Conservation (phyloP, 345 rosid genomes). For the Euphorbia peplus region DNA sequence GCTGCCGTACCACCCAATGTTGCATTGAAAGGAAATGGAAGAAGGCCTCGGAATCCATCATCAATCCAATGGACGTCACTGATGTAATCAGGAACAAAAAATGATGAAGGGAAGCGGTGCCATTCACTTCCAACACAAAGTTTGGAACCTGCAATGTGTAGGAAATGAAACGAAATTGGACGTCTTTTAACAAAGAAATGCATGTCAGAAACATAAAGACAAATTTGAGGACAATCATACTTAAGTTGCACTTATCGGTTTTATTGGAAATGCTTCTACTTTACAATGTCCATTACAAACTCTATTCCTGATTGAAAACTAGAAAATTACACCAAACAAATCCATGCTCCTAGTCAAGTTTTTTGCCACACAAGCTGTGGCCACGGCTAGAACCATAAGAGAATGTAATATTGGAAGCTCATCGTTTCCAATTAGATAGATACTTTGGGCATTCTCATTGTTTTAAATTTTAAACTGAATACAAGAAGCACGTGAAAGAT, state of each 20-base stretch:
- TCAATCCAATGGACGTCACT: conserved; percentile 83
- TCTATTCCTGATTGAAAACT: not conserved
- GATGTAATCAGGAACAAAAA: conserved; percentile 70
- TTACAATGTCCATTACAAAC: not conserved
- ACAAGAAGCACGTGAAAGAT: not conserved
- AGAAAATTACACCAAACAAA: not conserved
- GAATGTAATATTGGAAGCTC: not conserved
- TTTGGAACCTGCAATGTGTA: conserved; percentile 57
- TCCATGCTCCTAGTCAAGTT: not conserved
- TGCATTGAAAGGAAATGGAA: conserved; percentile 83
- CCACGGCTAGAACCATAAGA: not conserved
- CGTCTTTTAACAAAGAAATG: not conserved
- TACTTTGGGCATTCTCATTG: not conserved
- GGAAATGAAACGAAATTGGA: conserved; percentile 13
- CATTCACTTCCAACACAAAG: conserved; percentile 97
- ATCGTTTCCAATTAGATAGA: not conserved
- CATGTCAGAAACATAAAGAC: not conserved
- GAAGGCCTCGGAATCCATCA: conserved; percentile 94
- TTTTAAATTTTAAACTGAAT: not conserved
- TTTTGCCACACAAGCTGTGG: not conserved
- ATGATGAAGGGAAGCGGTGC: conserved; percentile 96
- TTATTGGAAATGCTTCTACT: not conserved
- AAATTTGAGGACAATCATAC: not conserved
- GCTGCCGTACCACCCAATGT: conserved; percentile 91
- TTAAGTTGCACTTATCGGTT: not conserved